These are phyloP conservation scores for Penicillium daleae DNA, from an alignment of 495 filamentous ascomycete species.

Conservation along the genomic window DNA sequence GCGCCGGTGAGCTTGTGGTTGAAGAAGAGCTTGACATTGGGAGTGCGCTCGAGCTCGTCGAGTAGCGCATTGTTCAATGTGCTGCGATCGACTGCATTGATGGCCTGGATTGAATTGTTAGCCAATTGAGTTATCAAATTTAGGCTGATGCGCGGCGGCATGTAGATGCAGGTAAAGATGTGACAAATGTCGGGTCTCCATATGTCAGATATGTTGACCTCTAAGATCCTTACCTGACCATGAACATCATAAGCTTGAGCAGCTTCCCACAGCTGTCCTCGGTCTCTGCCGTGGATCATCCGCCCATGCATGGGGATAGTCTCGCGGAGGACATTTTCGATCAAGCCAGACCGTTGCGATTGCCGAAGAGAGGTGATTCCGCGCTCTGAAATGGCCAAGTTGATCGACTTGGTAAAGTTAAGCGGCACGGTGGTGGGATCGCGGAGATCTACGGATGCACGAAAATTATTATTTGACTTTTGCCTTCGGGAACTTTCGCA, in stretches of 20 bases:
- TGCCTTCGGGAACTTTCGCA: conserved; percentile 23
- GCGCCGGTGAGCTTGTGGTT: conserved; percentile 88
- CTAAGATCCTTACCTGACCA: conserved; percentile 64
- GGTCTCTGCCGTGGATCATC: conserved; percentile 88
- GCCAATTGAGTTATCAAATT: neutral
- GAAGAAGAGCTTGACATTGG: conserved; percentile 90
- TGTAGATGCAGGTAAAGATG: conserved; percentile 5
- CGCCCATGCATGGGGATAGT: conserved; percentile 93
- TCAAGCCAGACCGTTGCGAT: conserved; percentile 62
- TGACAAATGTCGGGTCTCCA: neutral
- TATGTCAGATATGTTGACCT: neutral
- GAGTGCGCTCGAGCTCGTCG: conserved; percentile 78
- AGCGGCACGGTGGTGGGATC: conserved; percentile 81
- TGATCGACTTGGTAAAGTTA: conserved; percentile 98
- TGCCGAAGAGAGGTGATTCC: conserved; percentile 86
- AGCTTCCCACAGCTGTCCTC: conserved; percentile 71
- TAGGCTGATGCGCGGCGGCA: conserved; percentile 1
- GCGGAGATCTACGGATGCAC: conserved; percentile 70
- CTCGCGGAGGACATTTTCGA: conserved; percentile 71
- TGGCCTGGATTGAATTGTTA: conserved; percentile 44
- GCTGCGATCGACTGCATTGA: conserved; percentile 73
- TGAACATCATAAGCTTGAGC: conserved; percentile 89
- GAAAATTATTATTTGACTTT: conserved; percentile 25
- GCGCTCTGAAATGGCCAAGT: conserved; percentile 89
- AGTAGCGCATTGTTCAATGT: conserved; percentile 84